Evolutionary conservation across 2,329 filamentous ascomycete species (phyloP).

Genomic region (Emmonsia crescens): DNA sequence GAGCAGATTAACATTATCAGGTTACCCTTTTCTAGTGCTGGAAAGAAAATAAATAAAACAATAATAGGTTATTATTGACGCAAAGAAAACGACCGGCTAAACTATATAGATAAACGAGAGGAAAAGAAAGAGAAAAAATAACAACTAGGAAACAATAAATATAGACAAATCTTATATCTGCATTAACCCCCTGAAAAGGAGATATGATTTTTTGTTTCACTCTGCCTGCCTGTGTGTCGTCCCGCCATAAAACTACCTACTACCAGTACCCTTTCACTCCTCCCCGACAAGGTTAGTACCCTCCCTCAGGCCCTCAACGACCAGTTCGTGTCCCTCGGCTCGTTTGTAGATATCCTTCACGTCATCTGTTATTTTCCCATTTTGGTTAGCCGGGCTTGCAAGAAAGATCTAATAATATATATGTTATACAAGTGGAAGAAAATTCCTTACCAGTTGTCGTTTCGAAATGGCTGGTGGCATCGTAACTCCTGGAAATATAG

Average conservation of each 20-base stretch:
- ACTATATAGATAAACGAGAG: neutral
- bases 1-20: neutral
- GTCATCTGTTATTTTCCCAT: conserved; percentile 51
- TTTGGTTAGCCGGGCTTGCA: neutral
- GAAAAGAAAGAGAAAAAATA: neutral
- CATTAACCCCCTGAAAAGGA: neutral
- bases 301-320: conserved; percentile 74
- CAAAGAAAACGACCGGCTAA: neutral
- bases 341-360: conserved; percentile 87
- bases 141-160: conserved; percentile 2
- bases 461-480: conserved; percentile 96
- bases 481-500: conserved; percentile 98
- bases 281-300: conserved; percentile 61
- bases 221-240: neutral
- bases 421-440: neutral
- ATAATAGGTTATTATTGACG: neutral
- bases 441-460: conserved; percentile 53
- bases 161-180: conserved; percentile 26
- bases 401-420: neutral
- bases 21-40: neutral
- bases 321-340: conserved; percentile 68
- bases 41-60: neutral
- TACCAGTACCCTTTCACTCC: conserved; percentile 37
- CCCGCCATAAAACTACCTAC: neutral
- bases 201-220: neutral